These are phyloP conservation scores for Ceratocystis cacaofunesta DNA, from an alignment of 2,329 filamentous ascomycete genomes.

Conservation along the genomic window DNA sequence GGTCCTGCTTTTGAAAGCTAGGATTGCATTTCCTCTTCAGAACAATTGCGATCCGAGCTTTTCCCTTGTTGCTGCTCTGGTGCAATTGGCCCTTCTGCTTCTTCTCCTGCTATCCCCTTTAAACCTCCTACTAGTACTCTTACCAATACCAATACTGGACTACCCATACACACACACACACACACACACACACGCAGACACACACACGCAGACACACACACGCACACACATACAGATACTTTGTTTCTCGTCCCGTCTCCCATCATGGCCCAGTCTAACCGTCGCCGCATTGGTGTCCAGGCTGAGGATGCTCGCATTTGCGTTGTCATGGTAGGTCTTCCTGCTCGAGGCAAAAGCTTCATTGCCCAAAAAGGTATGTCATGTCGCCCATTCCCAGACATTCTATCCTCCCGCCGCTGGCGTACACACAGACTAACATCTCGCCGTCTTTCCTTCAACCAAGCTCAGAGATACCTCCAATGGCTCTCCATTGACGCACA, in stretches of 20 bases:
- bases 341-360: slow-evolving; percentile 88
- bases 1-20: slow-evolving; percentile 1
- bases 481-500: slow-evolving; percentile 91
- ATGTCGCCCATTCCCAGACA: background rate
- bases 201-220: background rate
- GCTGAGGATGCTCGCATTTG: slow-evolving; percentile 93
- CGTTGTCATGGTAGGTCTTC: slow-evolving; percentile 96
- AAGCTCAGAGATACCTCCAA: slow-evolving; percentile 88
- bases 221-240: slow-evolving; percentile 2
- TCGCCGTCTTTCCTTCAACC: background rate
- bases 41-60: background rate
- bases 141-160: background rate
- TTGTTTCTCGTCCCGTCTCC: background rate
- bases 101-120: background rate
- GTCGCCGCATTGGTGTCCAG: slow-evolving; percentile 52
- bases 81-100: background rate
- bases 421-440: slow-evolving; percentile 1
- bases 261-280: slow-evolving; percentile 15
- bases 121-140: background rate
- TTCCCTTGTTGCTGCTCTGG: background rate
- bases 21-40: background rate
- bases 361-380: slow-evolving; percentile 85
- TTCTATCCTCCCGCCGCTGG: background rate
- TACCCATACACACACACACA: background rate
- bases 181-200: slow-evolving; percentile 7